A percentile compares a stretch with the other conserved stretches of the same genome.
These are phyloP conservation scores for Nigrospora sphaerica DNA, from an alignment of 2,329 filamentous ascomycete genomes.

Conservation along the genomic window DNA sequence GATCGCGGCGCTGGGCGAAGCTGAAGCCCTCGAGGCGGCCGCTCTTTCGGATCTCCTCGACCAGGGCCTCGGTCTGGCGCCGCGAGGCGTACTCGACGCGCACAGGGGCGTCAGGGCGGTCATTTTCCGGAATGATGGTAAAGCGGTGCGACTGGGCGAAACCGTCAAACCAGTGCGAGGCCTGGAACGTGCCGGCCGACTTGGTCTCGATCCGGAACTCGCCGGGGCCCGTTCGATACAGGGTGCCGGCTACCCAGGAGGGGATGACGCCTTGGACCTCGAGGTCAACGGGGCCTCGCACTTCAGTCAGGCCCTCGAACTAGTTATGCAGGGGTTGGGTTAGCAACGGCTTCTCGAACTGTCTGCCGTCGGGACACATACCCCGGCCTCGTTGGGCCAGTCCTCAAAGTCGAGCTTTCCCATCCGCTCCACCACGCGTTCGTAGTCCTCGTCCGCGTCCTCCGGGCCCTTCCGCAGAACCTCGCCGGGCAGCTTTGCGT, in stretches of 20 bases:
- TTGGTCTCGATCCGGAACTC: constrained; percentile 53
- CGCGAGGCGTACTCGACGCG: constrained; percentile 66
- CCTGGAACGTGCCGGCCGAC: constrained; percentile 49
- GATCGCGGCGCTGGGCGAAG: constrained; percentile 68
- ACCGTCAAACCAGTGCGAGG: constrained; percentile 78
- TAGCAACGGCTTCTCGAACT: too few species aligned
- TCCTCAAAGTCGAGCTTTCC: constrained; percentile 21
- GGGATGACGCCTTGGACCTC: constrained; percentile 61
- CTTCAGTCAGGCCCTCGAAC: constrained; percentile 63
- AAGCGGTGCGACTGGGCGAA: constrained; percentile 67
- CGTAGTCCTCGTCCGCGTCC: constrained; percentile 13
- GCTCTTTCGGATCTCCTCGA: constrained; percentile 51
- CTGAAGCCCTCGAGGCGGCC: constrained; percentile 50
- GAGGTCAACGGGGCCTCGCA: constrained; percentile 58
- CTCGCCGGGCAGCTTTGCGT: not conserved
- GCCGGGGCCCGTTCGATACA: constrained; percentile 72
- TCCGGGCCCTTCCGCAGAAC: constrained; percentile 2
- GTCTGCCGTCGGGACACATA: constrained; percentile 18
- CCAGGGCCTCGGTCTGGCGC: constrained; percentile 56
- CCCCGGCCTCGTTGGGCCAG: constrained; percentile 45
- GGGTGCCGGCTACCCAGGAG: constrained; percentile 59
- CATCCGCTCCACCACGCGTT: constrained; percentile 9
- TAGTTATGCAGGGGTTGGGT: constrained; percentile 20
- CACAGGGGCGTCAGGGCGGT: constrained; percentile 11
- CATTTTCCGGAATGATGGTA: constrained; percentile 45